Evolutionary conservation across 2,329 filamentous ascomycete genomes (phyloP).

Genomic region (Exophiala bonariae): DNA sequence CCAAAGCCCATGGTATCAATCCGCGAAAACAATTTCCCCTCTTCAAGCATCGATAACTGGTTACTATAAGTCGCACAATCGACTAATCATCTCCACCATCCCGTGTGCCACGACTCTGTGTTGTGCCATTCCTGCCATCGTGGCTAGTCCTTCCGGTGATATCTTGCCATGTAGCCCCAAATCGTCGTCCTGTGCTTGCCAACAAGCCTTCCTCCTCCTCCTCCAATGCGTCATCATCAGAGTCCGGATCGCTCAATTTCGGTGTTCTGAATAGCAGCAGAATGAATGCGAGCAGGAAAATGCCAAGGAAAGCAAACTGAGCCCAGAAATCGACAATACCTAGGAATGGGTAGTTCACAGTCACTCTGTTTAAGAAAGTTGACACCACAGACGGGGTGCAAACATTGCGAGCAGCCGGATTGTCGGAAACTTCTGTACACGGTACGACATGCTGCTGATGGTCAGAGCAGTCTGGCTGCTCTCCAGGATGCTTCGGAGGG

Average conservation of each 20-base stretch:
- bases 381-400: constrained; percentile 91
- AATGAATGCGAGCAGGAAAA: constrained; percentile 80
- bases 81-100: constrained; percentile 7
- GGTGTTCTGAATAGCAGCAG: constrained; percentile 80
- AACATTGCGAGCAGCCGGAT: constrained; percentile 70
- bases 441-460: constrained; percentile 71
- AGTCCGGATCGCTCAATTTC: constrained; percentile 69
- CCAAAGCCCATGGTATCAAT: no score
- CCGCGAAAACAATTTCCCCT: no score
- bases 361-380: constrained; percentile 89
- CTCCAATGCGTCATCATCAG: constrained; percentile 81
- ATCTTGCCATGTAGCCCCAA: constrained; percentile 86
- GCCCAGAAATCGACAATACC: constrained; percentile 94
- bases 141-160: constrained; percentile 62
- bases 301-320: constrained; percentile 83
- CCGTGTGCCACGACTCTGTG: constrained; percentile 11
- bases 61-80: no score
- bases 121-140: constrained; percentile 2
- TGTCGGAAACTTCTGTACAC: constrained; percentile 75
- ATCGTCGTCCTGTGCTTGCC: constrained; percentile 76
- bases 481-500: constrained; percentile 60
- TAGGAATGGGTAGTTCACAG: constrained; percentile 93
- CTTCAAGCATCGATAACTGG: no score
- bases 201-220: constrained; percentile 93
- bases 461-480: constrained; percentile 72